Base-by-base conservation (phyloP, 2,329 filamentous ascomycete genomes). In the Septoria linicola region DNA sequence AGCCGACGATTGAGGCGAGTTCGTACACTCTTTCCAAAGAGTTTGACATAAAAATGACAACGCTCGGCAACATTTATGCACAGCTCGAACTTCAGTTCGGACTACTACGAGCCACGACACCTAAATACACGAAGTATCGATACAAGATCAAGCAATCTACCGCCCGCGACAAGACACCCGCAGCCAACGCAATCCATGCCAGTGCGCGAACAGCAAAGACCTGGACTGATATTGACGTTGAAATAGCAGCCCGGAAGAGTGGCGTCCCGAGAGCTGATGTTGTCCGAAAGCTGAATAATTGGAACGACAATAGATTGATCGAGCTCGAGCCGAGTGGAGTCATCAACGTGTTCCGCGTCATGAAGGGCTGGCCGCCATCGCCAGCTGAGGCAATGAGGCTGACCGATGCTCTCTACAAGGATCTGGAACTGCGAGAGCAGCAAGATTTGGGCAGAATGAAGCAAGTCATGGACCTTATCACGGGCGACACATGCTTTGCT, bases 41-140 rank as follows among this genome's bases (percentile, higher is more conserved):
- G 0, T 78, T 75, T 49, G 82, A 85, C 57, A 80, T 85, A 49
- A 74, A 76, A 52, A 13, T 40, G 19, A 77, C 68, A 2, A 72
- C 77, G 0, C 67, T 84, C 4, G 68, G 69, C 32, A 77, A 80
- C 43, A 74, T 84, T 13, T 81, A 82, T 44, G 80, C 81, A 0
- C 75, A 79, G n/a, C 68, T 85, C 1, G 82, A 85, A 60, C 70
- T 85, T 3, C 76, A 75, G 2, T 83, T 81, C 53, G 70, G 71
- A 0, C 69, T 84, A 0, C 71, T 85, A 23, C 74, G 82, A 17
- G 80, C 76, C 13, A 77, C 74, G 14, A 84, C 76, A 0, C 80
- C 76, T 0, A 77, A 82, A 34, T 85, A 83, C 53, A 76, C 72
- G 6, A 69, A 73, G 1, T 84, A 84, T 63, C 73, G 72, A 25